Conservation (phyloP, 2,329 filamentous ascomycete genomes). For the Trichoderma sp. region DNA sequence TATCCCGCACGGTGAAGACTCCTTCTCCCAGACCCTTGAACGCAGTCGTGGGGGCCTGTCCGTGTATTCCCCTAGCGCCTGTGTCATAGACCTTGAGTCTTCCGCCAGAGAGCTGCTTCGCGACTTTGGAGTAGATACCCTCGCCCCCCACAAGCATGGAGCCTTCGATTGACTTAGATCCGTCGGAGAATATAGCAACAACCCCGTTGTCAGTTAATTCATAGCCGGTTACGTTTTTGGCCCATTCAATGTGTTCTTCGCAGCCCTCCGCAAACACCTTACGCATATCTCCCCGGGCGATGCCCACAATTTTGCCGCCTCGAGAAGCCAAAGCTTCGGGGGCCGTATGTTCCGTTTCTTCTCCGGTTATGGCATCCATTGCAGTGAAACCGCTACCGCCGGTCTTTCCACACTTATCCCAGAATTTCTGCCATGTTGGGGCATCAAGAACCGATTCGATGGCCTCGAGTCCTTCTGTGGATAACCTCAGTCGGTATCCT, state of each 20-base stretch:
- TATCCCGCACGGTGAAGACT: slow-evolving; percentile 58
- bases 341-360: slow-evolving; percentile 36
- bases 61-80: slow-evolving; percentile 64
- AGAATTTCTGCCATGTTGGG: slow-evolving; percentile 54
- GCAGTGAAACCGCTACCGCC: slow-evolving; percentile 54
- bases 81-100: slow-evolving; percentile 64
- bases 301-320: slow-evolving; percentile 61
- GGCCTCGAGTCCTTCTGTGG: slow-evolving; percentile 57
- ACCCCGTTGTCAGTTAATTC: slow-evolving; percentile 58
- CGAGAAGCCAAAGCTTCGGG: slow-evolving; percentile 48
- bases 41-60: slow-evolving; percentile 61
- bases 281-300: slow-evolving; percentile 65
- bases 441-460: slow-evolving; percentile 59
- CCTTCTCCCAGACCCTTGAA: slow-evolving; percentile 65
- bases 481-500: slow-evolving; percentile 63
- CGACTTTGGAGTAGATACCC: slow-evolving; percentile 61
- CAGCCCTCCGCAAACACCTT: slow-evolving; percentile 57
- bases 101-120: slow-evolving; percentile 59
- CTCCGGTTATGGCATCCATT: slow-evolving; percentile 56
- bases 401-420: slow-evolving; percentile 60
- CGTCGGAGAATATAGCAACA: slow-evolving; percentile 59
- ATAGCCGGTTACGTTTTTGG: slow-evolving; percentile 58
- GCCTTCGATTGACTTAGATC: slow-evolving; percentile 58
- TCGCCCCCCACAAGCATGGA: slow-evolving; percentile 62
- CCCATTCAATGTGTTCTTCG: slow-evolving; percentile 58